Conservation (phyloP, 2,329 filamentous ascomycete species). For the Pestalotiopsis sp. region DNA sequence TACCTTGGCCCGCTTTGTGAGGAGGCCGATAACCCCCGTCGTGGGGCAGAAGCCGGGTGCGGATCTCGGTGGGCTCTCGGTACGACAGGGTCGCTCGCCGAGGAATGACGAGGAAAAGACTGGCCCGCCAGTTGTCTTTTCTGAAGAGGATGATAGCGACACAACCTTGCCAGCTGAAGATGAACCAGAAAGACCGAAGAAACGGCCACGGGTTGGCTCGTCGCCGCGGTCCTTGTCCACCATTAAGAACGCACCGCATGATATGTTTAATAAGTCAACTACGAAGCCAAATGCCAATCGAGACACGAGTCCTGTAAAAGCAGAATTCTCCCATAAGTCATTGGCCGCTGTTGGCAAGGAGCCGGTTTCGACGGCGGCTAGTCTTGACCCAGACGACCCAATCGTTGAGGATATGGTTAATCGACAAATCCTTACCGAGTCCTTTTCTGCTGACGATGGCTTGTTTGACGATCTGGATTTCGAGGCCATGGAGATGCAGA, state of each 20-base stretch:
- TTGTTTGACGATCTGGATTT: conserved; percentile 14
- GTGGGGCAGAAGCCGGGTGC: neutral
- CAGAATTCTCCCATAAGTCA: neutral
- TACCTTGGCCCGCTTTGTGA: conserved; percentile 57
- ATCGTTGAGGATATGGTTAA: neutral
- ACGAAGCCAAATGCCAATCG: neutral
- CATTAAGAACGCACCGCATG: neutral
- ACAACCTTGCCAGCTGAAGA: neutral
- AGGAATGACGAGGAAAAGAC: neutral
- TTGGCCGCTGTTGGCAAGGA: neutral
- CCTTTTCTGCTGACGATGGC: conserved; percentile 15
- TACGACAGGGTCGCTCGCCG: neutral
- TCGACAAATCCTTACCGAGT: conserved; percentile 11
- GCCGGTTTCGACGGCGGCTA: neutral
- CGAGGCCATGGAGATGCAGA: neutral
- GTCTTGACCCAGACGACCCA: conserved; percentile 1
- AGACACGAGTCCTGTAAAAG: neutral
- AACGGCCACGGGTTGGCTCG: neutral
- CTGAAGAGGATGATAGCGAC: conserved; percentile 8
- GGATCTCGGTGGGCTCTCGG: conserved; percentile 12
- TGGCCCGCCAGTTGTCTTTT: neutral
- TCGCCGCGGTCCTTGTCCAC: neutral
- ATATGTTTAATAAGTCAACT: neutral
- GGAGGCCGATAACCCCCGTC: conserved; percentile 24
- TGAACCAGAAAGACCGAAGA: conserved; percentile 3